Conservation (phyloP, 2,329 filamentous ascomycete genomes). For the Xylariomycetidae sp. region DNA sequence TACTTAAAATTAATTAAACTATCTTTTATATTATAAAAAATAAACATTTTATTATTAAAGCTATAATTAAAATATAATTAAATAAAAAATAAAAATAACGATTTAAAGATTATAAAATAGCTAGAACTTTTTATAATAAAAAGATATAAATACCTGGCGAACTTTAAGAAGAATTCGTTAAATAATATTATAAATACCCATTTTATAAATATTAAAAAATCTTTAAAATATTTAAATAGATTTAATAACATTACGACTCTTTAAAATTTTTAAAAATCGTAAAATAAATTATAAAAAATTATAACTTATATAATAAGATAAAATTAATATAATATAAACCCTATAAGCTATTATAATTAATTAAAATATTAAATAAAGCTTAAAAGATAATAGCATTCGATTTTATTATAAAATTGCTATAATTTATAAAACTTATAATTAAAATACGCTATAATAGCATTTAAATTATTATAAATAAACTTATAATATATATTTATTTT, state of each 20-base stretch:
- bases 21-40: too few relatives aligned
- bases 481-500: conserved; percentile 1
- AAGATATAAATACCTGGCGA: conserved; percentile 9
- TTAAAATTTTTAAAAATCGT: conserved; percentile 5
- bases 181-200: conserved; percentile 6
- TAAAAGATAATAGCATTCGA: conserved; percentile 4
- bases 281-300: conserved; percentile 7
- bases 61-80: too few relatives aligned
- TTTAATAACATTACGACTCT: conserved; percentile 8
- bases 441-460: conserved; percentile 1
- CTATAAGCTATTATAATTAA: conserved; percentile 1
- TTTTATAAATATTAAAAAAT: conserved; percentile 8
- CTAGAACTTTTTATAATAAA: too few relatives aligned
- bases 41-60: too few relatives aligned
- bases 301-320: conserved; percentile 6
- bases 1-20: too few relatives aligned
- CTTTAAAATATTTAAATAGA: conserved; percentile 7
- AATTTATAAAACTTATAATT: too few relatives aligned
- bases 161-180: conserved; percentile 13
- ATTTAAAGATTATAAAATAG: too few relatives aligned
- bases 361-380: conserved; percentile 5
- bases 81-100: too few relatives aligned
- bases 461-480: conserved; percentile 5
- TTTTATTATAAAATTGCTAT: too few relatives aligned
- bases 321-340: conserved; percentile 3